Evolutionary conservation across 2,329 filamentous ascomycete species (phyloP).

Genomic region (Ramularia endophylla): DNA sequence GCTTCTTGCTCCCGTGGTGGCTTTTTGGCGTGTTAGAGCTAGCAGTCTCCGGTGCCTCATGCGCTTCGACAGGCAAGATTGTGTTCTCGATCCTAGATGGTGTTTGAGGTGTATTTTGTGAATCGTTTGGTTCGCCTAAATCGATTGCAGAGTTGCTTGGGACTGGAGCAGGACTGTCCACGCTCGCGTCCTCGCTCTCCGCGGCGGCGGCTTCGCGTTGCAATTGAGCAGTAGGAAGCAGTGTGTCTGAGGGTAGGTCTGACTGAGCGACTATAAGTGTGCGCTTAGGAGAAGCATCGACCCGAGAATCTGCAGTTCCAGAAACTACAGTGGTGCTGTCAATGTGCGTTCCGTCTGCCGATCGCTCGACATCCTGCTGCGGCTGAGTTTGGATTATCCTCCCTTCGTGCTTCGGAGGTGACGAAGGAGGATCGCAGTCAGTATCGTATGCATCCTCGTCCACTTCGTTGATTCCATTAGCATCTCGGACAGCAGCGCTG

Average conservation of each 20-base stretch:
- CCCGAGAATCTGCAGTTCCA: not conserved
- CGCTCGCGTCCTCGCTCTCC: slow-evolving; percentile 3
- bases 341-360: not conserved
- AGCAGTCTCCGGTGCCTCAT: not conserved
- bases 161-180: slow-evolving; percentile 3
- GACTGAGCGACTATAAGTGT: slow-evolving; percentile 2
- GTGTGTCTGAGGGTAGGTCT: slow-evolving; percentile 23
- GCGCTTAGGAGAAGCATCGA: not conserved
- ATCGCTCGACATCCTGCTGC: not conserved
- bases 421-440: slow-evolving; percentile 23
- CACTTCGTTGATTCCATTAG: slow-evolving; percentile 1
- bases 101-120: not conserved
- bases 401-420: slow-evolving; percentile 18
- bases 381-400: slow-evolving; percentile 1
- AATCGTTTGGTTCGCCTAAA: not conserved
- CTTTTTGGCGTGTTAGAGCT: slow-evolving; percentile 1
- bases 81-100: slow-evolving; percentile 9
- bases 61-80: not conserved
- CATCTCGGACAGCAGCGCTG: not conserved
- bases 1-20: slow-evolving; percentile 19
- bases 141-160: not conserved
- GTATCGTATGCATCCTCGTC: slow-evolving; percentile 16
- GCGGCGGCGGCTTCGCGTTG: slow-evolving; percentile 21
- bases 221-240: slow-evolving; percentile 21
- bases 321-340: no score